Conservation (phyloP, 805 yeast genomes). For the Suhomyces canberraensis region DNA sequence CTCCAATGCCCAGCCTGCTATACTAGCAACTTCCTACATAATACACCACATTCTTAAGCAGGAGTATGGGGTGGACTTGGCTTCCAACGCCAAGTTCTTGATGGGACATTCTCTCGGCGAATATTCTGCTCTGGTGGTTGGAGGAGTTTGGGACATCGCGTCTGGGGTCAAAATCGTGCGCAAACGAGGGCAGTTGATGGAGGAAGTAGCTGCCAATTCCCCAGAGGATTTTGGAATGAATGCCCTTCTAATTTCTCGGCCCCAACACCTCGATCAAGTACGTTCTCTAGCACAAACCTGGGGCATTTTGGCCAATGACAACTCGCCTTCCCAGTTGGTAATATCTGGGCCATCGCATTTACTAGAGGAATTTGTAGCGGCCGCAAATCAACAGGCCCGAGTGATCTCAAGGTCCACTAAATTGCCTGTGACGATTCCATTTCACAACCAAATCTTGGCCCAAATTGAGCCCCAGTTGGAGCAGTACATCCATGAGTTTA, state of each 20-base stretch:
- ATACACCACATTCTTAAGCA: conserved; percentile 20
- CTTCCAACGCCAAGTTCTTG: conserved; percentile 16
- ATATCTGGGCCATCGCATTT: conserved; percentile 38
- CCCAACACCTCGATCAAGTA: neutral
- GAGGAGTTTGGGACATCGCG: conserved; percentile 31
- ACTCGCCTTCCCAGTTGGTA: conserved; percentile 41
- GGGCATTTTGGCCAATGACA: conserved; percentile 45
- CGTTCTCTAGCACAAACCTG: conserved; percentile 3
- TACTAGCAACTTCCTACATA: conserved; percentile 40
- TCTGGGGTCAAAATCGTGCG: conserved; percentile 43
- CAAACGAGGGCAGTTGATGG: conserved; percentile 45
- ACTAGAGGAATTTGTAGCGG: conserved; percentile 21
- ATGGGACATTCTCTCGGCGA: conserved; percentile 55
- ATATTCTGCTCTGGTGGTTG: conserved; percentile 40
- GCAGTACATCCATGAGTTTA: conserved; percentile 12
- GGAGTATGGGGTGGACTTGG: conserved; percentile 15
- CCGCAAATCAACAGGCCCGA: conserved; percentile 10
- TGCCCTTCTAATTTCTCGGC: conserved; percentile 8
- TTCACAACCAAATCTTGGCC: conserved; percentile 42
- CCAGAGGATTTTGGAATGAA: conserved; percentile 5
- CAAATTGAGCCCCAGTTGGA: conserved; percentile 35
- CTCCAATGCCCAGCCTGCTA: conserved; percentile 53
- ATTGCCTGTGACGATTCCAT: conserved; percentile 49
- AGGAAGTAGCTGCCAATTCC: conserved; percentile 9
- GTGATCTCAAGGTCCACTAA: conserved; percentile 22